These are phyloP conservation scores for Umbelopsis isabellina DNA, from an alignment of 192 early-diverging fungal genomes.

Conservation along the genomic window DNA sequence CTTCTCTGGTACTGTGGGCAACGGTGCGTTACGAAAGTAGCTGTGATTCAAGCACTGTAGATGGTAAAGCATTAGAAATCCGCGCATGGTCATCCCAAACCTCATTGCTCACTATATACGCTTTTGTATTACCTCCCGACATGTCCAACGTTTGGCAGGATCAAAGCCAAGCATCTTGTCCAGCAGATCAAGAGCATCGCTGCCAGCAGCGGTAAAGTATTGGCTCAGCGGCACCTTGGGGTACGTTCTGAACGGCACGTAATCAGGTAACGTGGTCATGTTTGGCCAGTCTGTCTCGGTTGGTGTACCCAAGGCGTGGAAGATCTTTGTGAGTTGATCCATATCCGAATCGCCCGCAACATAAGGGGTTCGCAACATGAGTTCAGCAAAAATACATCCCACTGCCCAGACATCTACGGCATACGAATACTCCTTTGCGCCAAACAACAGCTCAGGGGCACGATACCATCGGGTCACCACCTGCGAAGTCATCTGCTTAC, in stretches of 20 bases:
- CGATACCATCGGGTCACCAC: slow-evolving; percentile 95
- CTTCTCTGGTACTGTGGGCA: slow-evolving; percentile 68
- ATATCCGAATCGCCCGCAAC: slow-evolving; percentile 83
- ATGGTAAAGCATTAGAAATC: slow-evolving; percentile 1
- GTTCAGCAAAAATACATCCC: slow-evolving; percentile 98
- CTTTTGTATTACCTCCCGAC: slow-evolving; percentile 63
- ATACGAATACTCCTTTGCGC: slow-evolving; percentile 84
- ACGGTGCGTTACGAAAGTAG: slow-evolving; percentile 75
- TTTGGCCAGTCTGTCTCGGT: slow-evolving; percentile 84
- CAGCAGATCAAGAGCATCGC: slow-evolving; percentile 84
- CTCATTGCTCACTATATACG: neutral
- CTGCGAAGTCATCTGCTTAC: slow-evolving; percentile 85
- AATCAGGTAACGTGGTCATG: slow-evolving; percentile 70
- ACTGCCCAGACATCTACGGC: slow-evolving; percentile 96
- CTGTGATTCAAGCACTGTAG: slow-evolving; percentile 65
- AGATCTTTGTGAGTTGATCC: slow-evolving; percentile 76
- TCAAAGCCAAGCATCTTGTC: slow-evolving; percentile 87
- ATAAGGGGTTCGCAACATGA: slow-evolving; percentile 90
- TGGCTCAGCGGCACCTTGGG: slow-evolving; percentile 71
- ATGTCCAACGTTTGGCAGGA: slow-evolving; percentile 79
- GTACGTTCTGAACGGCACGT: slow-evolving; percentile 71
- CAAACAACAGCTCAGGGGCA: slow-evolving; percentile 91
- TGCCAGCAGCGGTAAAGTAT: slow-evolving; percentile 83
- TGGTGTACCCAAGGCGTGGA: slow-evolving; percentile 81
- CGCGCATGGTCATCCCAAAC: neutral